Base-by-base conservation (phyloP, 192 early-diverging fungal species). In the Coemansia sp. region DNA sequence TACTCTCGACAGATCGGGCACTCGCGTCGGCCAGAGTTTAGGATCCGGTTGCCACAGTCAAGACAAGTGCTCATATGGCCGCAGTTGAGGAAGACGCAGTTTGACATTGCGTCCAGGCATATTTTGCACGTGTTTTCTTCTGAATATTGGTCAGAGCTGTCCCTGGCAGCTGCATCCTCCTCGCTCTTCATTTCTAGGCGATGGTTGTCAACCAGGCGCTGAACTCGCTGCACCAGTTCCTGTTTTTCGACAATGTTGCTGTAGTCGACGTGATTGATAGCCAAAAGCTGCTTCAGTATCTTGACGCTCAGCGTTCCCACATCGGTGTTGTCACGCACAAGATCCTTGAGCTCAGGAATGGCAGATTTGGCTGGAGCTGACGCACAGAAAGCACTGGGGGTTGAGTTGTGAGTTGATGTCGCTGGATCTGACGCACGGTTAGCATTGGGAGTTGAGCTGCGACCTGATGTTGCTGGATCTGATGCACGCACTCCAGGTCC, bases 1-100 rank as follows among this genome's bases (percentile, higher is more conserved):
- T 85, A 83, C 43, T 88, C 90, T 29, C 90, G 65, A 58, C 92
- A 93, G 53, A 93, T 93, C 21, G 92, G 92, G 72, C 92, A 93
- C 78, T 92, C 89, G 57, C 86, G 86, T 16, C 84, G 83, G 35
- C 82, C 75, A 2, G 57, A 64, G 49, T 57, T 50, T 22, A 75
- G 64, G 38, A 86, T 83, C 54, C 74, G 67, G 72, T 84, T 84
- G 23, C 86, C 87, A 63, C 89, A 93, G 47, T 89, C 89, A 71
- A 91, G 85, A 53, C 90, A 94, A 26, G 91, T 89, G 27, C 86
- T 86, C 88, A 93, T 87, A 71, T 94, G 93, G 35, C 92, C 91
- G 64, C 93, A 94, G 67, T 93, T 87, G 48, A 93, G 73, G 70
- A 93, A 89, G 5, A 93, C 91, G 72, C 89, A 89, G 81, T 94